Percentiles rank a stretch among this genome's conserved stretches.
phyloP scores from a whole-genome alignment of 495 filamentous ascomycete genomes.

The Trypethelium eluteriae region DNA sequence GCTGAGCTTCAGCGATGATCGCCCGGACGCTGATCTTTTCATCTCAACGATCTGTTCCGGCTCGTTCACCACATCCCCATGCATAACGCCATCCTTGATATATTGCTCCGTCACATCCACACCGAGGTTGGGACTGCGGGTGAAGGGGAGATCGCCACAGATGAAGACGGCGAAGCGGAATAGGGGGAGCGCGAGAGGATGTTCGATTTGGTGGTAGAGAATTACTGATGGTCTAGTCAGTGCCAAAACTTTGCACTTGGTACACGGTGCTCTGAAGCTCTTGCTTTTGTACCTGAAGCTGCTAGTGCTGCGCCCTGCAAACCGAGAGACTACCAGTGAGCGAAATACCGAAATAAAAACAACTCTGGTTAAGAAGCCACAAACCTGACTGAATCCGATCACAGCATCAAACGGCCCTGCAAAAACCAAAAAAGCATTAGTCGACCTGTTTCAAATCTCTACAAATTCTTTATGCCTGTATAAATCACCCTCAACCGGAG shows the following conservation, averaged over 20 bases:
- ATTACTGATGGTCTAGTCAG: neutral
- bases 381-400: constrained; percentile 8
- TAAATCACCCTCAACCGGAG: neutral
- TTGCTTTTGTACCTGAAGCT: constrained; percentile 5
- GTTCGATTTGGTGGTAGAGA: constrained; percentile 7
- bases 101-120: constrained; percentile 13
- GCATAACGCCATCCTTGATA: constrained; percentile 7
- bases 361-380: neutral
- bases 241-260: neutral
- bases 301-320: constrained; percentile 10
- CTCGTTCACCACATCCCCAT: constrained; percentile 8
- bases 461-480: neutral
- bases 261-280: neutral
- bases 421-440: neutral
- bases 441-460: neutral
- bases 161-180: constrained; percentile 11
- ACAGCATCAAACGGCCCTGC: constrained; percentile 9
- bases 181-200: constrained; percentile 4
- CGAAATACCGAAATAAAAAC: neutral
- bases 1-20: constrained; percentile 8
- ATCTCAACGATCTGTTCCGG: constrained; percentile 8
- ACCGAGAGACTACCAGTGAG: neutral
- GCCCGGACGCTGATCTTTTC: constrained; percentile 11
- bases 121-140: constrained; percentile 1
- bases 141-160: constrained; percentile 10